A percentile compares a stretch with the other conserved stretches of the same genome.
These are phyloP conservation scores for Penicillium canescens DNA, from an alignment of 495 filamentous ascomycete genomes.

Conservation along the genomic window DNA sequence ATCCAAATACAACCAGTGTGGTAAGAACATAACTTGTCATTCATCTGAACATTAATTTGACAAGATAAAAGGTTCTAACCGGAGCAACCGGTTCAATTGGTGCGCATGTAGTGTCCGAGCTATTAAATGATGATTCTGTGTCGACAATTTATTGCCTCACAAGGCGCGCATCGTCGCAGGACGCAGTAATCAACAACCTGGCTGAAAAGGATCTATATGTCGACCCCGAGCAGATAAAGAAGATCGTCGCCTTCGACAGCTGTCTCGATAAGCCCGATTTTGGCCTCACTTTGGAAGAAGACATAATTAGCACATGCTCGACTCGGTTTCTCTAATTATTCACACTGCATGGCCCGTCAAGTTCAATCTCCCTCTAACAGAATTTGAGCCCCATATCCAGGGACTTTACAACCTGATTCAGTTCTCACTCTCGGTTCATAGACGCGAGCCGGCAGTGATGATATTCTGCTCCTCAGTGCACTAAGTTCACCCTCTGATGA, in stretches of 20 bases:
- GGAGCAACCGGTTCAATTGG: slow-evolving; percentile 62
- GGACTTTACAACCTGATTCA: slow-evolving; percentile 55
- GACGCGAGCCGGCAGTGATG: slow-evolving; percentile 43
- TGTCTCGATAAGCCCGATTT: slow-evolving; percentile 41
- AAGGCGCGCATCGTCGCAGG: slow-evolving; percentile 29
- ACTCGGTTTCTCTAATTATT: slow-evolving; percentile 49
- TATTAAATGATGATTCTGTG: slow-evolving; percentile 45
- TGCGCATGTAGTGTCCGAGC: slow-evolving; percentile 50
- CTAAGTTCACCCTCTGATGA: slow-evolving; percentile 27
- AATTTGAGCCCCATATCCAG: slow-evolving; percentile 47
- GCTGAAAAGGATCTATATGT: slow-evolving; percentile 30
- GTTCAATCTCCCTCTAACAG: slow-evolving; percentile 47
- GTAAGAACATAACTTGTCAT: slow-evolving; percentile 26
- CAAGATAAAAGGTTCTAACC: slow-evolving; percentile 49
- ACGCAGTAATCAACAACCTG: slow-evolving; percentile 35
- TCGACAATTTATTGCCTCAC: slow-evolving; percentile 55
- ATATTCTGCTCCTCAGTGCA: slow-evolving; percentile 53
- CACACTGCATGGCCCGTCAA: slow-evolving; percentile 62
- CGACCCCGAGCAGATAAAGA: slow-evolving; percentile 21
- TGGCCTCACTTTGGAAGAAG: slow-evolving; percentile 32
- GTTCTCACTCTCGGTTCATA: slow-evolving; percentile 48
- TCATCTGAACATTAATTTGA: slow-evolving; percentile 2
- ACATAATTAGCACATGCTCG: slow-evolving; percentile 33
- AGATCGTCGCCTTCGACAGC: slow-evolving; percentile 41
- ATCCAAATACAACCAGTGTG: slow-evolving; percentile 35